A percentile compares a stretch with the other conserved stretches of the same genome.
These are phyloP conservation scores for Pythium sp. DNA, from an alignment of 352 stramenopile species.

Conservation along the genomic window DNA sequence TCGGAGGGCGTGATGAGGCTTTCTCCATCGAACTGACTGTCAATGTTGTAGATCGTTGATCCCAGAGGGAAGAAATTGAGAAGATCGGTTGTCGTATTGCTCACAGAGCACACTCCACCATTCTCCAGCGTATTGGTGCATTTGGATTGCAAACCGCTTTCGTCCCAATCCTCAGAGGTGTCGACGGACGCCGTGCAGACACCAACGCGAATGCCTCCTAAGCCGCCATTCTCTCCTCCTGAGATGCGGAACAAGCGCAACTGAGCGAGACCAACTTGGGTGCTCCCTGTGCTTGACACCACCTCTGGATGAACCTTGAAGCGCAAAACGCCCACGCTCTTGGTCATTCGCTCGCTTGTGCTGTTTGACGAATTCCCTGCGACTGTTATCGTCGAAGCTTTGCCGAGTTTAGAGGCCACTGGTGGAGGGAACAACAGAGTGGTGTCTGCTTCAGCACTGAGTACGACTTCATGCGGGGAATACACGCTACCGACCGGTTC, in stretches of 20 bases:
- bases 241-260: slow-evolving; percentile 54
- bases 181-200: slow-evolving; percentile 26
- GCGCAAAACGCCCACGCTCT: slow-evolving; percentile 33
- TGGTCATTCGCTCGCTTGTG: slow-evolving; percentile 20
- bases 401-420: slow-evolving; percentile 12
- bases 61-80: slow-evolving; percentile 34
- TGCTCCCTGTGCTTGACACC: slow-evolving; percentile 32
- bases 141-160: slow-evolving; percentile 24
- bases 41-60: slow-evolving; percentile 29
- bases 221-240: slow-evolving; percentile 58
- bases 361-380: slow-evolving; percentile 56
- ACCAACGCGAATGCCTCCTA: slow-evolving; percentile 54
- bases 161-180: slow-evolving; percentile 33
- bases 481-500: slow-evolving; percentile 36
- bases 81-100: slow-evolving; percentile 17
- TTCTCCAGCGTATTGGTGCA: slow-evolving; percentile 15
- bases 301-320: slow-evolving; percentile 41
- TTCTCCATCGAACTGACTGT: slow-evolving; percentile 25
- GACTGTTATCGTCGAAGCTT: slow-evolving; percentile 22
- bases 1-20: slow-evolving; percentile 27
- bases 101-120: slow-evolving; percentile 22
- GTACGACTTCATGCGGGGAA: slow-evolving; percentile 29
- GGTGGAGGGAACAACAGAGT: slow-evolving; percentile 33
- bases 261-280: slow-evolving; percentile 46
- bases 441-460: slow-evolving; percentile 43